Evolutionary conservation across 768 basidiomycete species (phyloP).

Genomic region (Hirschioporus abietinus): DNA sequence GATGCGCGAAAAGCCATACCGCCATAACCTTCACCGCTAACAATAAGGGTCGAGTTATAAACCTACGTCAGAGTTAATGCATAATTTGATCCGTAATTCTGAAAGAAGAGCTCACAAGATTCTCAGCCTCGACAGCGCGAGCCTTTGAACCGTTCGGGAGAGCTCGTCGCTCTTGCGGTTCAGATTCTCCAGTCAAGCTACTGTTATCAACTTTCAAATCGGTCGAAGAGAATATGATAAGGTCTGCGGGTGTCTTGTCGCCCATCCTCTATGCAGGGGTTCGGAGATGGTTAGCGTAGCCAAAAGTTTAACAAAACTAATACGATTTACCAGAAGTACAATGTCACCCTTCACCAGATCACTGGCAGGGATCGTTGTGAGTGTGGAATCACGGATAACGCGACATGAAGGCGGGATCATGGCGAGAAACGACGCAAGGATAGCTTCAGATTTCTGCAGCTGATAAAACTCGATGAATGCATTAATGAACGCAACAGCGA

Average conservation of each 20-base stretch:
- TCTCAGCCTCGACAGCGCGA: slow-evolving; percentile 60
- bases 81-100: not conserved
- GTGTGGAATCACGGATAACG: slow-evolving; percentile 52
- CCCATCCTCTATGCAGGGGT: slow-evolving; percentile 44
- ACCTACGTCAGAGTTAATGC: slow-evolving; percentile 30
- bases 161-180: slow-evolving; percentile 56
- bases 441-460: slow-evolving; percentile 69
- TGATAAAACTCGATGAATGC: slow-evolving; percentile 67
- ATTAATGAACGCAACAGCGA: slow-evolving; percentile 62
- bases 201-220: slow-evolving; percentile 71
- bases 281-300: slow-evolving; percentile 3
- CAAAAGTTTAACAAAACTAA: slow-evolving; percentile 1
- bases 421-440: slow-evolving; percentile 65
- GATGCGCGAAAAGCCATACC: slow-evolving; percentile 31
- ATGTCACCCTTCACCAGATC: slow-evolving; percentile 64
- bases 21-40: slow-evolving; percentile 71
- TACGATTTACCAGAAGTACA: slow-evolving; percentile 46
- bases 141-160: slow-evolving; percentile 38
- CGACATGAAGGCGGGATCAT: slow-evolving; percentile 70
- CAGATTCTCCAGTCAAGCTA: slow-evolving; percentile 65
- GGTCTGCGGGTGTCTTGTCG: slow-evolving; percentile 68
- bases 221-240: slow-evolving; percentile 51
- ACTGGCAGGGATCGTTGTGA: slow-evolving; percentile 52
- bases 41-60: slow-evolving; percentile 65
- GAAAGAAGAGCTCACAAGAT: slow-evolving; percentile 37